These are phyloP conservation scores for Solanum etuberosum DNA, from an alignment of 257 asterid species.

Conservation along the genomic window DNA sequence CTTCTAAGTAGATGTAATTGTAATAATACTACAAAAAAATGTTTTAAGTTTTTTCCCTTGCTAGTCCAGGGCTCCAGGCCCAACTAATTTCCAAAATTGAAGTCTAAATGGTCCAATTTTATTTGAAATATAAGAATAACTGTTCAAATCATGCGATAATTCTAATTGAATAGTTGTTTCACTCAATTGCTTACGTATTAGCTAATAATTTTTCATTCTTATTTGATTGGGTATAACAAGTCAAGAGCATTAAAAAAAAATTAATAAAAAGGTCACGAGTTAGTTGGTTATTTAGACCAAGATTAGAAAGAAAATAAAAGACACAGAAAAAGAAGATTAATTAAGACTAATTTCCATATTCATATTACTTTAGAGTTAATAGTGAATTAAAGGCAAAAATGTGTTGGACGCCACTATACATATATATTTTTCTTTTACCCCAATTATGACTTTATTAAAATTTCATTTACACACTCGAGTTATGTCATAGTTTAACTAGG, in stretches of 20 bases:
- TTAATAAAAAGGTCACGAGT: slow-evolving; percentile 12
- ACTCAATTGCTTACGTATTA: not conserved
- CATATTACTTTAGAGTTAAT: not conserved
- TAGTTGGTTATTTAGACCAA: slow-evolving; percentile 15
- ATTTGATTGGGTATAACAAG: slow-evolving; percentile 34
- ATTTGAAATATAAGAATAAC: not conserved
- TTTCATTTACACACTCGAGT: not conserved
- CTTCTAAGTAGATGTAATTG: not conserved
- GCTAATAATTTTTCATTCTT: slow-evolving; percentile 7
- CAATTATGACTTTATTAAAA: not conserved
- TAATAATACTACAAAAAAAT: not conserved
- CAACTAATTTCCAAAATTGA: not conserved
- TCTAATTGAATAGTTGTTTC: not conserved
- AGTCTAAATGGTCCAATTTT: too few species aligned
- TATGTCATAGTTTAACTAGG: not conserved
- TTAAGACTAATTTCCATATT: not conserved
- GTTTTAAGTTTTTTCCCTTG: not conserved
- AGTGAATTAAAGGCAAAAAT: not conserved
- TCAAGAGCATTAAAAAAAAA: slow-evolving; percentile 25
- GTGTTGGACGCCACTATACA: not conserved
- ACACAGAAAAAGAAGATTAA: not conserved
- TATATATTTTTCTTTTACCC: not conserved
- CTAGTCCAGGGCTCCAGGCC: not conserved
- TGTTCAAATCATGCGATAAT: not conserved
- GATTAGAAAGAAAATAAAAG: not conserved